Conservation (phyloP, 163 green algal species). For the Scenedesmus sp. region DNA sequence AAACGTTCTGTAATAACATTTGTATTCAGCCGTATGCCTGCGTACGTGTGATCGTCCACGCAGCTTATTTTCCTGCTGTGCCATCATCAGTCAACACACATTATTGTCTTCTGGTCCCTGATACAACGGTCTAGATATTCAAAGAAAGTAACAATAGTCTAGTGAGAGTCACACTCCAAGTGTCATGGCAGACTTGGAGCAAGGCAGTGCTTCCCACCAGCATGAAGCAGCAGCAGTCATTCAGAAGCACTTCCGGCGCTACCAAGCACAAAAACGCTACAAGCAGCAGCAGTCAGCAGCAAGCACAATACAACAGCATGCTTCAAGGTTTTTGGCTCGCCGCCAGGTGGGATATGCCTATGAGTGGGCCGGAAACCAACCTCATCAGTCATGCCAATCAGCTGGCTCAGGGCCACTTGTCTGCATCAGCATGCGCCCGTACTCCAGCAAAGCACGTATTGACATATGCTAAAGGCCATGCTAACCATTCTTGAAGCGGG, state of each 20-base stretch:
- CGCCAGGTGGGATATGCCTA: not conserved
- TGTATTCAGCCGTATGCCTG: not conserved
- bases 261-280: not conserved
- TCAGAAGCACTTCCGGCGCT: conserved; percentile 1
- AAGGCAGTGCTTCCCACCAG: not conserved
- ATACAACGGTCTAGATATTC: not conserved
- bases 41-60: not conserved
- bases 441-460: not conserved
- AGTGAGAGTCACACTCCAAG: not conserved
- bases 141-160: not conserved
- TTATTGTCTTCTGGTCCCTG: not conserved
- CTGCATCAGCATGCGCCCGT: not conserved
- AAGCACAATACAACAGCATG: not conserved
- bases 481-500: not conserved
- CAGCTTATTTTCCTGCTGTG: not conserved
- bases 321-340: not conserved
- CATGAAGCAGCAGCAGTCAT: not conserved
- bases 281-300: conserved; percentile 3
- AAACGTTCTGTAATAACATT: no score
- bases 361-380: not conserved
- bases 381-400: not conserved
- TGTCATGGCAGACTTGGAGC: not conserved
- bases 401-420: not conserved
- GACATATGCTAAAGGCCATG: not conserved
- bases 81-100: not conserved